Conservation (phyloP, 805 yeast species). For the Candida vaughaniae region DNA sequence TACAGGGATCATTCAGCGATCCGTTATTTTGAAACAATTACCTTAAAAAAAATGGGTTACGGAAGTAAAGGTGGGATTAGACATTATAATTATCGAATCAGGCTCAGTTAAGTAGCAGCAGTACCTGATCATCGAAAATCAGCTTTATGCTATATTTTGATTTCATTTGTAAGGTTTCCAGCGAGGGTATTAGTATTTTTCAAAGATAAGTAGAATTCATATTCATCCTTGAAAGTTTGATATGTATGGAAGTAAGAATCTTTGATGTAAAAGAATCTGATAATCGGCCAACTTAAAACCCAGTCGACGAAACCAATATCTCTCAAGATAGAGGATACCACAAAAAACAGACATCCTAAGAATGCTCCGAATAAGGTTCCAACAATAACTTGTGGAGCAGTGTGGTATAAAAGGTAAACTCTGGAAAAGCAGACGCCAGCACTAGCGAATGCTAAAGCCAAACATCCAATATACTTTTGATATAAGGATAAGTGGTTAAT, state of each 20-base stretch:
- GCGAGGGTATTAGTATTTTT: conserved; percentile 6
- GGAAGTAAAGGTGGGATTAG: too few species aligned
- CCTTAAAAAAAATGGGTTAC: too few species aligned
- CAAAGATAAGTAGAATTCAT: conserved; percentile 19
- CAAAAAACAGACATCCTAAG: conserved; percentile 59
- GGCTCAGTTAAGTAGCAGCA: too few species aligned
- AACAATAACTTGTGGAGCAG: conserved; percentile 65
- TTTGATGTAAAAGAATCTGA: conserved; percentile 51
- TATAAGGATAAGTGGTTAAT: conserved; percentile 23
- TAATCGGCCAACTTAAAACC: conserved; percentile 59
- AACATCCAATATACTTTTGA: conserved; percentile 29
- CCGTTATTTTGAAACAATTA: too few species aligned
- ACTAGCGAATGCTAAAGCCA: conserved; percentile 25
- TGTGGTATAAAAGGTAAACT: conserved; percentile 77
- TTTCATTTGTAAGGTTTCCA: conserved; percentile 4
- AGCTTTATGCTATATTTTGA: conserved; percentile 6
- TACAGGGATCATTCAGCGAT: background rate
- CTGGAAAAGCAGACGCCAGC: conserved; percentile 63
- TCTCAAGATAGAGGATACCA: conserved; percentile 52
- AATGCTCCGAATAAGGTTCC: conserved; percentile 66
- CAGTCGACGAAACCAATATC: conserved; percentile 67
- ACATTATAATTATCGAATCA: too few species aligned
- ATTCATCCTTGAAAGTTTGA: conserved; percentile 48
- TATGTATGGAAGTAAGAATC: conserved; percentile 58
- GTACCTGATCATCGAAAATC: too few species aligned